These are phyloP conservation scores for Botryosphaeria agaves DNA, from an alignment of 2,329 filamentous ascomycete genomes.

Conservation along the genomic window DNA sequence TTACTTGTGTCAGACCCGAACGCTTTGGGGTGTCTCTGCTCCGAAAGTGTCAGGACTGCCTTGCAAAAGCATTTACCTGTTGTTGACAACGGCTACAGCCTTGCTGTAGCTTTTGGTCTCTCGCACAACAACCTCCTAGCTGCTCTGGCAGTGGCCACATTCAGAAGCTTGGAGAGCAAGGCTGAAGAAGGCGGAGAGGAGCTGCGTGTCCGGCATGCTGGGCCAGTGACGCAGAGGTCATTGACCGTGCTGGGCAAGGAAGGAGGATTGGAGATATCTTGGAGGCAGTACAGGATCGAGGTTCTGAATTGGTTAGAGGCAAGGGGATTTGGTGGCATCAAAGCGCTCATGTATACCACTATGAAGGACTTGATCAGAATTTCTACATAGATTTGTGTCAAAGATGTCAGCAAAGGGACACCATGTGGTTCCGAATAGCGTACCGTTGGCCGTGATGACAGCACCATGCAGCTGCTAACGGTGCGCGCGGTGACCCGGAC, in stretches of 20 bases:
- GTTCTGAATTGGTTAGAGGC: slow-evolving; percentile 51
- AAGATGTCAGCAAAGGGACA: too few species aligned
- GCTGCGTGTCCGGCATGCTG: slow-evolving; percentile 15
- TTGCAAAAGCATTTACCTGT: slow-evolving; percentile 24
- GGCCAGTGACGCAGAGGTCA: slow-evolving; percentile 51
- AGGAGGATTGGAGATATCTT: slow-evolving; percentile 49
- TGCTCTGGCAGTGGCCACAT: slow-evolving; percentile 28
- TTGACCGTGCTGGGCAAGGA: slow-evolving; percentile 43
- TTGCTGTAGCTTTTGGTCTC: slow-evolving; percentile 27
- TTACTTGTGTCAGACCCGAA: slow-evolving; percentile 49
- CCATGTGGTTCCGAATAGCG: too few species aligned
- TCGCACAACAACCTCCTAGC: slow-evolving; percentile 28
- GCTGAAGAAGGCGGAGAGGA: slow-evolving; percentile 10
- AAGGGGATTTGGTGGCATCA: slow-evolving; percentile 47
- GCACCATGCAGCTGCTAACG: too few species aligned
- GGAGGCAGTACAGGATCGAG: slow-evolving; percentile 59
- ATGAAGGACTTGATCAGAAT: slow-evolving; percentile 70
- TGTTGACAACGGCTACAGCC: slow-evolving; percentile 18
- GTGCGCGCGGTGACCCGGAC: too few species aligned
- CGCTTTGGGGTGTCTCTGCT: slow-evolving; percentile 35
- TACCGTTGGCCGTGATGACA: too few species aligned
- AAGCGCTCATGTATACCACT: slow-evolving; percentile 59
- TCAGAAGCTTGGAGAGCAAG: slow-evolving; percentile 30
- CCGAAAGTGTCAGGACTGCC: slow-evolving; percentile 23
- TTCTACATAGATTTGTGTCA: too few species aligned